A percentile compares a stretch with the other conserved stretches of the same genome.
Evolutionary conservation across 352 stramenopile species (phyloP).

Genomic region (Pythium rhizo-oryzae): DNA sequence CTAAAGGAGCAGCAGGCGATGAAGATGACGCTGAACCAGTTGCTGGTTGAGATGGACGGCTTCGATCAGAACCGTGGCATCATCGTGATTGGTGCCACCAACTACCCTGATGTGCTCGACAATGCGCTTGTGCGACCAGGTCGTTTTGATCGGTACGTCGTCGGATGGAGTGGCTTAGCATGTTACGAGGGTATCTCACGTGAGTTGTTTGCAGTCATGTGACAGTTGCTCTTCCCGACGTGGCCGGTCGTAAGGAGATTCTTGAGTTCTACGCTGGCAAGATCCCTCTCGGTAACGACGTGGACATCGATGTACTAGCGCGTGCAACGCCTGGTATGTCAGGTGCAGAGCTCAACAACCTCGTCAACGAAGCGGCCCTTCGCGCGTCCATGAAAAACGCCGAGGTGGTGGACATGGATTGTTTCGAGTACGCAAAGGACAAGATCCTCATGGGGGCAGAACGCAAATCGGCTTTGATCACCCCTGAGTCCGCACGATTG

Average conservation of each 20-base stretch:
- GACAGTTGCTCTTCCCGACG: slow-evolving; percentile 94
- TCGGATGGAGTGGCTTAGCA: background rate
- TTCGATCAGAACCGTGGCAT: slow-evolving; percentile 98
- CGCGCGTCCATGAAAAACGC: slow-evolving; percentile 87
- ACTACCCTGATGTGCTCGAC: slow-evolving; percentile 97
- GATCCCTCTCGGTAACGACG: slow-evolving; percentile 92
- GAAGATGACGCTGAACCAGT: slow-evolving; percentile 97
- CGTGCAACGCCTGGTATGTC: slow-evolving; percentile 96
- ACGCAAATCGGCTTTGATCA: slow-evolving; percentile 95
- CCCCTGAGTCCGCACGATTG: slow-evolving; percentile 90
- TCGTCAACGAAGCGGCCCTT: slow-evolving; percentile 97
- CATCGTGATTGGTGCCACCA: slow-evolving; percentile 99
- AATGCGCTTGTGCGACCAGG: slow-evolving; percentile 95
- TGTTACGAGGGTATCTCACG: background rate
- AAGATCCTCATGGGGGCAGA: slow-evolving; percentile 99
- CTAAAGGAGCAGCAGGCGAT: slow-evolving; percentile 97
- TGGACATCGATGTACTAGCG: slow-evolving; percentile 95
- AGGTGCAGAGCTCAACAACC: slow-evolving; percentile 96
- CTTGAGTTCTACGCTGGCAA: slow-evolving; percentile 97
- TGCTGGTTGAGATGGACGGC: slow-evolving; percentile 98
- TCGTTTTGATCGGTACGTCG: slow-evolving; percentile 95
- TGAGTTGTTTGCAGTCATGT: slow-evolving; percentile 48
- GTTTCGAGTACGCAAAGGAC: slow-evolving; percentile 99
- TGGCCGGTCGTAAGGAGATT: slow-evolving; percentile 93
- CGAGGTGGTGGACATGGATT: slow-evolving; percentile 92